Base-by-base conservation (phyloP, 768 basidiomycete species). In the Trametes cingulata region DNA sequence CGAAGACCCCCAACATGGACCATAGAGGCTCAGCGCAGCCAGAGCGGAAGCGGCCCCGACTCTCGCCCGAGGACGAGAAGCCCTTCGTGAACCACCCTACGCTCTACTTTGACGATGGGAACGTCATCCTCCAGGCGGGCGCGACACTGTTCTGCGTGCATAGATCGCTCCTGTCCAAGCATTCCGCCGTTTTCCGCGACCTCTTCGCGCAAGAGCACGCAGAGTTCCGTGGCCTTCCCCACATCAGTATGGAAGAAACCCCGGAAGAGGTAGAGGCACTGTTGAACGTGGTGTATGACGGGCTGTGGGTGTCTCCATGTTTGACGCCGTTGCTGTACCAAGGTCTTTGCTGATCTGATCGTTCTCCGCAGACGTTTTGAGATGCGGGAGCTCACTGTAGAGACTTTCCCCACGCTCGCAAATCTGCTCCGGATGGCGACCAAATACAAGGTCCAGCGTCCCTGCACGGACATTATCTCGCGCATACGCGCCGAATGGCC, bases 401-500 rank as follows among this genome's bases (percentile, higher is more conserved):
- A 65, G 55, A 59, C 61, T 50, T 52, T 58, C 66, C 51, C 66
- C 22, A 19, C 47, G 33, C 59, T 62, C 59, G 66, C 50, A 20
- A 67, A 65, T 25, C 52, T 68, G 19, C 67, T 76, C 20, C 67
- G 68, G 35, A 66, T 74, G 54, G 68, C 71, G 15, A 70, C 67
- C 45, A 74, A 73, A 58, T 75, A 75, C 61, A 63, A 70, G 40
- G 66, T 74, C 53, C 69, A 71, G 22, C 54, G 67, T 3, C 63
- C 73, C 13, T 67, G 70, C 39, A 53, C 67, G 1, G 69, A 72
- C 22, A 69, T 76, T 48, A 42, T 73, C 52, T 51, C 70, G 15
- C 66, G 69, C 49, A 56, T 75, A 27, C 64, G 68, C 29, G 67
- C 67, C 17, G 73, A 74, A 53, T 76, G 75, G 75, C 74, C 74